These are phyloP conservation scores for Cryphonectria nitschkei DNA, from an alignment of 2,329 filamentous ascomycete species.

Conservation along the genomic window DNA sequence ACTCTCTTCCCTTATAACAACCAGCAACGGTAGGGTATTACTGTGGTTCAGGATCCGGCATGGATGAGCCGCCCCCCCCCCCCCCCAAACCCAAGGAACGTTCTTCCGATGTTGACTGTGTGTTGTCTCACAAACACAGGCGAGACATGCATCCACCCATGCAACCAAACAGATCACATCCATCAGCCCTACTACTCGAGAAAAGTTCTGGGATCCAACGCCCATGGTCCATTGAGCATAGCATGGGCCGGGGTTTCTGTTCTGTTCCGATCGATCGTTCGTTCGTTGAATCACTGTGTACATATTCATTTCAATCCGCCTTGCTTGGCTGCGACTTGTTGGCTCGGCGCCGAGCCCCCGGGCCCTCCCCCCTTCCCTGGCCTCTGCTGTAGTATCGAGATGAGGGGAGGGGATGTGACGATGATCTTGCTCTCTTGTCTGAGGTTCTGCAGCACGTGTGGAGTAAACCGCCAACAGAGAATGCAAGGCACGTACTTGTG, in stretches of 20 bases:
- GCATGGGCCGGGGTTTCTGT: no score
- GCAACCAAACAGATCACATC: background rate
- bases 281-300: no score
- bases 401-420: background rate
- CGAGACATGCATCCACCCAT: background rate
- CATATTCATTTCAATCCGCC: background rate
- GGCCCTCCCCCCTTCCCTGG: no score
- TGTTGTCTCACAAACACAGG: background rate
- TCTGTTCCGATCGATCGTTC: no score
- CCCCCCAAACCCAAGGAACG: background rate
- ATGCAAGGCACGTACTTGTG: background rate
- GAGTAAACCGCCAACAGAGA: background rate
- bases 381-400: background rate
- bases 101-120: background rate
- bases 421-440: background rate
- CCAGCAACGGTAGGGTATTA: no score
- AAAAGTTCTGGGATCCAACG: no score
- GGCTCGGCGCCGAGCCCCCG: background rate
- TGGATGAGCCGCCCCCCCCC: background rate
- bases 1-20: no score
- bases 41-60: background rate
- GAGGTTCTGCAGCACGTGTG: background rate
- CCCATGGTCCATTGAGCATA: no score
- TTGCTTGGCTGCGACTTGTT: background rate
- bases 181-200: background rate